Evolutionary conservation across 768 basidiomycete genomes (phyloP), one percentile per base, ranked within the genome.

Genomic region (Sutorius australiensis): DNA sequence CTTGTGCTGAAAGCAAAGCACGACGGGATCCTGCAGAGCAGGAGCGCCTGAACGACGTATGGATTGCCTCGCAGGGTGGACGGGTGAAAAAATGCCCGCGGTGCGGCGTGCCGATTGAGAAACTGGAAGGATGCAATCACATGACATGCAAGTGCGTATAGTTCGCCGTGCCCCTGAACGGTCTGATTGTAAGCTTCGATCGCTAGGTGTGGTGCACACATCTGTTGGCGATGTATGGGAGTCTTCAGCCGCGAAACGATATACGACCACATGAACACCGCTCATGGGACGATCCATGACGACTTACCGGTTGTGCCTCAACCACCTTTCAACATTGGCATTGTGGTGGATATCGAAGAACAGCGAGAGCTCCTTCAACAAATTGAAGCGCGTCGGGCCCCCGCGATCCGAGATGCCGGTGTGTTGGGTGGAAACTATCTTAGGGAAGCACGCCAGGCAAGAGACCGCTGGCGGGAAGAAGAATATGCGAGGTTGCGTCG

Each of bases 101-200:
- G 3, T 92, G 89, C 67, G 76, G 76, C 41, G 77, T 82, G 16
- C 73, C 75, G 14, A 89, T 92, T 53, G 86, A 91, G 69, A 82
- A 84, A 45, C 59, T 67, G 14, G 84, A 81, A 50, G 89, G 89
- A 0, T 92, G 89, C 62, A 87, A 91, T 67, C 89, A 92, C 67
- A 82, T 92, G 76, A 81, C 77, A 14, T 92, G 89, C 67, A 71
- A 38, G 67, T 67, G 48, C 14, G 66, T 28, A 7, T 12, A 14
- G 3, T 46, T 28, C 7, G 24, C 40, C 6, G 2, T 43, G 21
- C 2, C 6, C 17, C 2, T 12, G 14, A 24, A 19, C 5, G 0
- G 12, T 21, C 8, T 14, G 6, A 31, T 30, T 16, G 16, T 24
- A 27, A 10, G 34, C 16, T 1, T n/a, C 2, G 21, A 21, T 31